Evolutionary conservation across 2,329 filamentous ascomycete species (phyloP).

Genomic region (Aspergillus luchuensis): DNA sequence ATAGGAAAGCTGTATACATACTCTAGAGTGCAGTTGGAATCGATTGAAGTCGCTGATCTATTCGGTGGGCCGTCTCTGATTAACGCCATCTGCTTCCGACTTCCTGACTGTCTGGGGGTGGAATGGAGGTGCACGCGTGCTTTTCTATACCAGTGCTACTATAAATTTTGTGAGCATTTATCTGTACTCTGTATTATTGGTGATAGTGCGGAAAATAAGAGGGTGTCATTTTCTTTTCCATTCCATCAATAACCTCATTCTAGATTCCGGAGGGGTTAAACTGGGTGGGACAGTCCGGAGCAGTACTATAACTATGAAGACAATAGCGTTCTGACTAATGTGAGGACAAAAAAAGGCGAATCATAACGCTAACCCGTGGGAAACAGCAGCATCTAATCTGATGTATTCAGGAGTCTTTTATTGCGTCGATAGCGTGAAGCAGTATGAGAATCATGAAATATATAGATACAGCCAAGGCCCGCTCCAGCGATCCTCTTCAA

Average conservation of each 20-base stretch:
- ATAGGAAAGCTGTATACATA: slow-evolving; percentile 45
- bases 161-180: slow-evolving; percentile 25
- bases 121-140: slow-evolving; percentile 26
- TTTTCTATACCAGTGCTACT: slow-evolving; percentile 30
- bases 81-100: slow-evolving; percentile 9
- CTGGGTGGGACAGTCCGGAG: neutral
- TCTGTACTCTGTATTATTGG: slow-evolving; percentile 26
- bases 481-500: slow-evolving; percentile 20
- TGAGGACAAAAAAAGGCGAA: neutral
- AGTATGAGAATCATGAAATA: slow-evolving; percentile 20
- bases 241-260: neutral
- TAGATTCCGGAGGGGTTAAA: neutral
- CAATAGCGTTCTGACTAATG: neutral
- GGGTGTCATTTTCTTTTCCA: slow-evolving; percentile 15
- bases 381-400: neutral
- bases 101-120: slow-evolving; percentile 13
- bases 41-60: slow-evolving; percentile 23
- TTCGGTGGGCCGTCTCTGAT: slow-evolving; percentile 25
- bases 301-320: neutral
- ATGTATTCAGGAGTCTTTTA: neutral
- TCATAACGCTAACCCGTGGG: neutral
- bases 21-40: slow-evolving; percentile 37
- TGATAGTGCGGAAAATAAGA: slow-evolving; percentile 22
- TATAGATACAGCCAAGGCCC: slow-evolving; percentile 35
- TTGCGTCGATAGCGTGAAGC: neutral